Percentiles rank a stretch among this genome's conserved stretches.
Conservation (phyloP, 306 rosid species). For the Vigna nakashimae region DNA sequence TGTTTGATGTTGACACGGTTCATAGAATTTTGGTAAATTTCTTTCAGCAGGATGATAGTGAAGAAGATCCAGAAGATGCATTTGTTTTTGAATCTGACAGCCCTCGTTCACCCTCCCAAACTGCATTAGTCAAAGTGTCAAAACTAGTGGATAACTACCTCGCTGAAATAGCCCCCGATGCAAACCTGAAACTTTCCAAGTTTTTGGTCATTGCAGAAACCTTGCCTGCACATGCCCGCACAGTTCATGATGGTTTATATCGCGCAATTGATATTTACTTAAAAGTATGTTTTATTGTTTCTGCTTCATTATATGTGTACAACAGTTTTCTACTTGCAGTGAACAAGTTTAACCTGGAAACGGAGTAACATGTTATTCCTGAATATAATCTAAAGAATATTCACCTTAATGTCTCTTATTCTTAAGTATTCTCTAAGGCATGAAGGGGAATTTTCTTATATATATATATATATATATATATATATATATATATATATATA, state of each 20-base stretch:
- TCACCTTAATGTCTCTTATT: background rate
- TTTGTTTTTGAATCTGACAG: constrained; percentile 92
- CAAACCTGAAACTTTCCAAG: constrained; percentile 90
- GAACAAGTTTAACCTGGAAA: background rate
- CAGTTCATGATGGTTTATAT: constrained; percentile 87
- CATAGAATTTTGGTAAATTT: constrained; percentile 90
- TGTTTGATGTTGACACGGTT: constrained; percentile 97
- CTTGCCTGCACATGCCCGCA: constrained; percentile 89
- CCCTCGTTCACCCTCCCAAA: constrained; percentile 86
- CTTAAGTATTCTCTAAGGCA: background rate
- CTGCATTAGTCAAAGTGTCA: constrained; percentile 80
- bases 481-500: too few relatives aligned
- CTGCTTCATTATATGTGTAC: constrained; percentile 14
- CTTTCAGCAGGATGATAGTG: constrained; percentile 96
- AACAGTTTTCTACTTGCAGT: background rate
- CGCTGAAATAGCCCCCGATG: constrained; percentile 97
- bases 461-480: too few relatives aligned
- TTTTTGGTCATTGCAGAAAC: constrained; percentile 88
- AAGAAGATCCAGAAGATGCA: constrained; percentile 84
- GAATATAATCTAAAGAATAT: background rate
- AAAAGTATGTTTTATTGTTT: constrained; percentile 64
- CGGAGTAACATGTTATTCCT: too few relatives aligned
- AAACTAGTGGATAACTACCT: constrained; percentile 93
- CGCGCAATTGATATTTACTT: constrained; percentile 91
- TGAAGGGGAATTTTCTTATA: background rate